Percentiles rank a stretch among this genome's conserved stretches.
These are phyloP conservation scores for Termitomyces sp. DNA, from an alignment of 768 basidiomycete genomes.

Conservation along the genomic window DNA sequence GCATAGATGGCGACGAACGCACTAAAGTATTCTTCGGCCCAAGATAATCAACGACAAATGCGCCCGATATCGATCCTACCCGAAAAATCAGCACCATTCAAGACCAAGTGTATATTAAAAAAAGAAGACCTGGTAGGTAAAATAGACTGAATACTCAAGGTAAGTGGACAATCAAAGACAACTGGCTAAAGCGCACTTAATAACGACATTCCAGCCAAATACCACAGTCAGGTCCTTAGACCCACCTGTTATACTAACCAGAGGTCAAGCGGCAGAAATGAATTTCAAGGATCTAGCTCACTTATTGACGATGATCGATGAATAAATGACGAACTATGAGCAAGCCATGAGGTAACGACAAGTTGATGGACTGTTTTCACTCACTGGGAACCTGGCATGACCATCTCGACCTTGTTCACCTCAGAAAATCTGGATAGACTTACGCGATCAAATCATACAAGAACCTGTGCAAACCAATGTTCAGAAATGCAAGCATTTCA, in stretches of 20 bases:
- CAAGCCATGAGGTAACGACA: neutral
- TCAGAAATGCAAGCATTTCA: neutral
- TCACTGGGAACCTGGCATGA: constrained; percentile 50
- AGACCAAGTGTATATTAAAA: neutral
- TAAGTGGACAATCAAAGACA: neutral
- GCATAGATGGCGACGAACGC: constrained; percentile 2
- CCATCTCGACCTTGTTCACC: neutral
- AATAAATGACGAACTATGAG: constrained; percentile 68
- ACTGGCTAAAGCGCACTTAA: constrained; percentile 48
- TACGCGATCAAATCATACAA: constrained; percentile 78
- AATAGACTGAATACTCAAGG: constrained; percentile 22
- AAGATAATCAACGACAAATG: constrained; percentile 70
- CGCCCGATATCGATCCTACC: constrained; percentile 62
- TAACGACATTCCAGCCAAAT: constrained; percentile 84
- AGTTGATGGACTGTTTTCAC: constrained; percentile 15
- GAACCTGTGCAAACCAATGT: constrained; percentile 36
- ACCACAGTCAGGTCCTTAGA: constrained; percentile 46
- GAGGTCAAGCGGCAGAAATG: neutral
- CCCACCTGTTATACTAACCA: constrained; percentile 51
- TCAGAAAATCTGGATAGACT: constrained; percentile 14
- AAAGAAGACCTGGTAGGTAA: constrained; percentile 30
- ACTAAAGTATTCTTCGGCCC: constrained; percentile 76
- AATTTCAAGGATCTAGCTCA: constrained; percentile 19
- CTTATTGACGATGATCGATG: constrained; percentile 67
- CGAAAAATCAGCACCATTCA: constrained; percentile 30